These are phyloP conservation scores for Leccinum subspadiceum DNA, from an alignment of 1,284 basidiomycete species.

Conservation along the genomic window DNA sequence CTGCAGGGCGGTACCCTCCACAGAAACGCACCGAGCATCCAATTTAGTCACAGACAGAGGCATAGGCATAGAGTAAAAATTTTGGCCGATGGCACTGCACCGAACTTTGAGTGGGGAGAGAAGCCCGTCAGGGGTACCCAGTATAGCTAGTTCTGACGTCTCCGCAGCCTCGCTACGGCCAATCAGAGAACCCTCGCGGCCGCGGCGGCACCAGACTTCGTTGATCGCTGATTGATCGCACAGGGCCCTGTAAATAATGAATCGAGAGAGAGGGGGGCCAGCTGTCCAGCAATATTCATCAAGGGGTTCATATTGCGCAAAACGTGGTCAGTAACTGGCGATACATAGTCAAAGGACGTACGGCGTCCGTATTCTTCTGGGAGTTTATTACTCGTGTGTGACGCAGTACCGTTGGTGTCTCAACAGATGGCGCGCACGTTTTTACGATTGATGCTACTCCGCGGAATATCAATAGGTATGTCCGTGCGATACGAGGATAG, in stretches of 20 bases:
- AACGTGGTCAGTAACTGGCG: not conserved
- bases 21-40: constrained; percentile 7
- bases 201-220: constrained; percentile 2
- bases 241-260: not conserved
- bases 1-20: not conserved
- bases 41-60: not conserved
- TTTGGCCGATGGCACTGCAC: constrained; percentile 17
- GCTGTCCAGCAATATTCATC: not conserved
- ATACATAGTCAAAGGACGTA: constrained; percentile 1
- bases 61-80: constrained; percentile 5
- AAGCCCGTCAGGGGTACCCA: constrained; percentile 7
- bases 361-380: constrained; percentile 6
- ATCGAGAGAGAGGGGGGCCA: not conserved
- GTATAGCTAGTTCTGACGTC: constrained; percentile 8
- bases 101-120: constrained; percentile 11
- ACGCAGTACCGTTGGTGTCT: not conserved
- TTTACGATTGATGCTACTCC: constrained; percentile 1
- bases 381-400: not conserved
- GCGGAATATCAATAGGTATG: not conserved
- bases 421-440: not conserved
- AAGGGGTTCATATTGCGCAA: not conserved
- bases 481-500: constrained; percentile 4
- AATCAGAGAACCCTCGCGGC: constrained; percentile 17
- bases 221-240: constrained; percentile 20
- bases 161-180: constrained; percentile 1